A percentile compares a stretch with the other conserved stretches of the same genome.
These are phyloP conservation scores for Diplodia scrobiculata DNA, from an alignment of 2,329 filamentous ascomycete genomes.

Conservation along the genomic window DNA sequence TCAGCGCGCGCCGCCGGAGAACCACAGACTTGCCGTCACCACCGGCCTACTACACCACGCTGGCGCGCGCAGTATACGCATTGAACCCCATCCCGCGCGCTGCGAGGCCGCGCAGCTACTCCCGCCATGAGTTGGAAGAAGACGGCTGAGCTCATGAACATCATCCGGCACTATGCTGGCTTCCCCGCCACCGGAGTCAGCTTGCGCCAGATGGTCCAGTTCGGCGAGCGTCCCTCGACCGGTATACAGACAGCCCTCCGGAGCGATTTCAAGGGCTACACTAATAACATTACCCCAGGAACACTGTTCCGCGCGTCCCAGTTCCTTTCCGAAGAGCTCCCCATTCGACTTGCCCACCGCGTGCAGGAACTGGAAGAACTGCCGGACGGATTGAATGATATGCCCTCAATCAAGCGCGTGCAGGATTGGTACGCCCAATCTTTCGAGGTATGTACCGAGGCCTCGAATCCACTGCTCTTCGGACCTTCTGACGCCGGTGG, in stretches of 20 bases:
- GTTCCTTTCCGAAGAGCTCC: constrained; percentile 96
- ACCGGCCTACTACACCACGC: constrained; percentile 2
- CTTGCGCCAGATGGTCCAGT: constrained; percentile 98
- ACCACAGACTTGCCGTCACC: background rate
- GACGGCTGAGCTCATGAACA: constrained; percentile 88
- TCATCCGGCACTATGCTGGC: constrained; percentile 93
- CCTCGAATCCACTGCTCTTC: constrained; percentile 22
- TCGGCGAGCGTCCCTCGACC: constrained; percentile 88
- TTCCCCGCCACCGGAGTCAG: constrained; percentile 92
- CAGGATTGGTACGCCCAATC: constrained; percentile 99
- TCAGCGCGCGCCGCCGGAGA: constrained; percentile 1
- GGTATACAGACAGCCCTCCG: background rate
- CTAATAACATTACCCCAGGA: constrained; percentile 51
- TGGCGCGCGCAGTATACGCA: constrained; percentile 6
- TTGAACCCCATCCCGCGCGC: constrained; percentile 25
- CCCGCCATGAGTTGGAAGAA: constrained; percentile 88
- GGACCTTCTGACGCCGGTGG: constrained; percentile 32
- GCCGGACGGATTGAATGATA: constrained; percentile 93
- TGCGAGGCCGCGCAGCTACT: constrained; percentile 39
- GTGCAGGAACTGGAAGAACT: constrained; percentile 91
- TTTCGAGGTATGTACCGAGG: constrained; percentile 75
- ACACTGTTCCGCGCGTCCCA: constrained; percentile 97
- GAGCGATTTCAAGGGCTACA: background rate
- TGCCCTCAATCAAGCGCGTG: constrained; percentile 94
- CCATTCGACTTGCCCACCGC: constrained; percentile 92